phyloP scores from a whole-genome alignment of 257 asterid genomes.

The Mentha longifolia region DNA sequence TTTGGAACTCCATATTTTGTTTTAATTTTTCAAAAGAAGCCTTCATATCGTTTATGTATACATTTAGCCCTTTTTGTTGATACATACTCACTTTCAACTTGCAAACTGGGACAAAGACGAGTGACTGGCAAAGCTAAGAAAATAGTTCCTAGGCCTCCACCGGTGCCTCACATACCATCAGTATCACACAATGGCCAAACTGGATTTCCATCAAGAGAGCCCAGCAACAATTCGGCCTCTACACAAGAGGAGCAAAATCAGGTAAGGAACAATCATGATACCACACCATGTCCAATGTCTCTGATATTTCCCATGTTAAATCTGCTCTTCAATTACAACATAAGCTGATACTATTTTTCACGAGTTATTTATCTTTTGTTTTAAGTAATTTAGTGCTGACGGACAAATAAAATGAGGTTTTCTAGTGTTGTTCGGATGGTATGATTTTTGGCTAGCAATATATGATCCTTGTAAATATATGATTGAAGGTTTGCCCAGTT shows the following conservation, averaged over 20 bases:
- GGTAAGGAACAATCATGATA: conserved; percentile 41
- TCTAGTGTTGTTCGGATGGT: neutral
- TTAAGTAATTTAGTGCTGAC: neutral
- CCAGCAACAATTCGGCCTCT: conserved; percentile 42
- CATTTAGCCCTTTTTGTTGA: conserved; percentile 5
- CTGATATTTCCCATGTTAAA: neutral
- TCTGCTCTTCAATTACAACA: neutral
- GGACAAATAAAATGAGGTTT: neutral
- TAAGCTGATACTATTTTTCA: neutral
- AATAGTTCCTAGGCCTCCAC: conserved; percentile 65
- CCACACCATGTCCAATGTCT: neutral
- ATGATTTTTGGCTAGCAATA: neutral
- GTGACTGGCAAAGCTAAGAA: conserved; percentile 67
- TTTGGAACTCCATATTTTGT: conserved; percentile 1
- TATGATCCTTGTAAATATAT: neutral
- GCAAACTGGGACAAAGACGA: conserved; percentile 47
- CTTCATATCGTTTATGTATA: conserved; percentile 14
- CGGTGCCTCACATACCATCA: conserved; percentile 60
- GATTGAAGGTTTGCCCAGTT: conserved; percentile 67
- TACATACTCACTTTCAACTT: conserved; percentile 24
- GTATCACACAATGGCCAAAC: conserved; percentile 41
- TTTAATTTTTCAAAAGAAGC: neutral
- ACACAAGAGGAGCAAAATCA: conserved; percentile 55
- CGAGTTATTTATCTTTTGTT: neutral
- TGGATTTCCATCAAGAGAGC: conserved; percentile 37